These are phyloP conservation scores for Candida ipomoeae DNA, from an alignment of 805 yeast species.

Conservation along the genomic window DNA sequence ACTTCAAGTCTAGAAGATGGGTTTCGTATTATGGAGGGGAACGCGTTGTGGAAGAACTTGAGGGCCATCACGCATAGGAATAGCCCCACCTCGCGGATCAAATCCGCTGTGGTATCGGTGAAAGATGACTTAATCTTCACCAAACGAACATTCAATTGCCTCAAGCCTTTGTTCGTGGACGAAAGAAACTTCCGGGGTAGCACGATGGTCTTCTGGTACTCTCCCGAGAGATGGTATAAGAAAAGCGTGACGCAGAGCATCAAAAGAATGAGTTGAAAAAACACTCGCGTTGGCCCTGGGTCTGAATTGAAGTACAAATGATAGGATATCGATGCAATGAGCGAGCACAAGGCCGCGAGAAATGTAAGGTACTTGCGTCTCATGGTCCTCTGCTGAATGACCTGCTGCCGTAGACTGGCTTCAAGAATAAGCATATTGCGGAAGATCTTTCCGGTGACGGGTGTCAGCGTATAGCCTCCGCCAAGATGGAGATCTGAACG, in stretches of 20 bases:
- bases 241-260: conserved; percentile 64
- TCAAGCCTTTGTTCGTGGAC: conserved; percentile 82
- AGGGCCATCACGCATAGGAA: conserved; percentile 28
- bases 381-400: conserved; percentile 61
- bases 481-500: conserved; percentile 15
- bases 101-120: conserved; percentile 31
- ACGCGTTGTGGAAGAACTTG: conserved; percentile 30
- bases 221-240: conserved; percentile 83
- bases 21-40: conserved; percentile 31
- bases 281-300: conserved; percentile 26
- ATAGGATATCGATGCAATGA: conserved; percentile 39
- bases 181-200: conserved; percentile 74
- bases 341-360: conserved; percentile 34
- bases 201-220: conserved; percentile 79
- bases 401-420: conserved; percentile 80
- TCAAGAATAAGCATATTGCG: conserved; percentile 80
- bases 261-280: conserved; percentile 52
- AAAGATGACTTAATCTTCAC: conserved; percentile 53
- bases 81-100: conserved; percentile 34
- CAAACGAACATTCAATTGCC: conserved; percentile 75
- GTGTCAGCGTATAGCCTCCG: conserved; percentile 22
- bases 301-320: conserved; percentile 30
- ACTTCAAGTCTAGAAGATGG: conserved; percentile 33
- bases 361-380: conserved; percentile 61
- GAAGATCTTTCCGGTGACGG: conserved; percentile 68